Percentiles rank a stretch among this genome's conserved stretches.
phyloP scores from a whole-genome alignment of 1,284 basidiomycete genomes.

The Microbotryum intermedium region DNA sequence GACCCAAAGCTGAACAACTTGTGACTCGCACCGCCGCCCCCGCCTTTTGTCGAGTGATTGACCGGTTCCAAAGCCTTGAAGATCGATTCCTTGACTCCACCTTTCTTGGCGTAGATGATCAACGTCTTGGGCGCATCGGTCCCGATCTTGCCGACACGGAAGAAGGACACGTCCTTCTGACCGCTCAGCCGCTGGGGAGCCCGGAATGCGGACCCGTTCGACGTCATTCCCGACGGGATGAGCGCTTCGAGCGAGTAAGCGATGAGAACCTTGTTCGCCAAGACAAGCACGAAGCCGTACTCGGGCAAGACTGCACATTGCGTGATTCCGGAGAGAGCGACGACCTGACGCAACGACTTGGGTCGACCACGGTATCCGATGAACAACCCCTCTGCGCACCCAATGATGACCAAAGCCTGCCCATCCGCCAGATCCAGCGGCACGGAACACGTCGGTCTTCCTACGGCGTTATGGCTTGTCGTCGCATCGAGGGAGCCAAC shows the following conservation, averaged over 20 bases:
- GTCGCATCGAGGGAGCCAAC: constrained; percentile 6
- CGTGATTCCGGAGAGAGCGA: constrained; percentile 81
- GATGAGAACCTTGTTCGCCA: constrained; percentile 68
- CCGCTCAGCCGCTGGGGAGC: constrained; percentile 77
- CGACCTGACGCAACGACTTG: constrained; percentile 72
- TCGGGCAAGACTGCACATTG: constrained; percentile 91
- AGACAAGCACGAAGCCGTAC: constrained; percentile 87
- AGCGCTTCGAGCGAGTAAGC: constrained; percentile 81
- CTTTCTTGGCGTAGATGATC: constrained; percentile 88
- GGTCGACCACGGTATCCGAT: constrained; percentile 87
- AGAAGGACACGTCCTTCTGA: constrained; percentile 84
- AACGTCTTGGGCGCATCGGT: constrained; percentile 56
- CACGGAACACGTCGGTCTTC: constrained; percentile 28
- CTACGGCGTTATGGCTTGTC: constrained; percentile 3
- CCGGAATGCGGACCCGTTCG: constrained; percentile 16
- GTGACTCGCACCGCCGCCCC: constrained; percentile 50
- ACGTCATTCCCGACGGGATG: constrained; percentile 65
- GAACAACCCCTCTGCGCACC: constrained; percentile 93
- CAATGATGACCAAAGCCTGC: constrained; percentile 74
- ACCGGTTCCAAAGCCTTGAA: constrained; percentile 92
- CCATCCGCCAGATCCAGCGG: constrained; percentile 57
- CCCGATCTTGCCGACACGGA: constrained; percentile 77
- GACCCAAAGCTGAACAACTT: constrained; percentile 57
- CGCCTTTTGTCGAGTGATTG: constrained; percentile 67
- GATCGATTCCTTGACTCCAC: constrained; percentile 78